These are phyloP conservation scores for Fraxinus xanthoxyloides DNA, from an alignment of 305 asterid species.

Conservation along the genomic window DNA sequence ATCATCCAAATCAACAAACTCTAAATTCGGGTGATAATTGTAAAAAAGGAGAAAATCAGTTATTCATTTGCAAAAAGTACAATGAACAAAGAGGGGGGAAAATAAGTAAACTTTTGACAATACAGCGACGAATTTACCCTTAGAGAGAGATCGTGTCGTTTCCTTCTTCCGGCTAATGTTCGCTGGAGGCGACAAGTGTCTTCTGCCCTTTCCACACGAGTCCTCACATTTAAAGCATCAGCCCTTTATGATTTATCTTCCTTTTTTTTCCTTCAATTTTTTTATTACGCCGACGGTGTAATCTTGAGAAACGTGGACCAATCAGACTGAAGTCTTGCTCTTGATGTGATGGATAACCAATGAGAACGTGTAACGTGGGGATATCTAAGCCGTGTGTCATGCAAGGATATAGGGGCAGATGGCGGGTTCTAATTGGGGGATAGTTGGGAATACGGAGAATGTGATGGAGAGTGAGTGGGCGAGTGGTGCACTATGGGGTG, in stretches of 20 bases:
- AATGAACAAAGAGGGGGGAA: background rate
- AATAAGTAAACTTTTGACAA: background rate
- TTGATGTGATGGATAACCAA: slow-evolving; percentile 36
- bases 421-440: slow-evolving; percentile 25
- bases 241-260: slow-evolving; percentile 1
- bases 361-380: slow-evolving; percentile 37
- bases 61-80: background rate
- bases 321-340: slow-evolving; percentile 11
- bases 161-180: slow-evolving; percentile 59
- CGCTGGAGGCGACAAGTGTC: slow-evolving; percentile 80
- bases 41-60: background rate
- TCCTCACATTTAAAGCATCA: slow-evolving; percentile 29
- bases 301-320: slow-evolving; percentile 48
- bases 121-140: slow-evolving; percentile 29
- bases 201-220: slow-evolving; percentile 39
- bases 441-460: slow-evolving; percentile 24
- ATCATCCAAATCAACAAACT: background rate
- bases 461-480: slow-evolving; percentile 7
- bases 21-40: background rate
- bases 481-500: slow-evolving; percentile 10
- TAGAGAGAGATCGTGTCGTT: slow-evolving; percentile 46
- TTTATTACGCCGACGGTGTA: slow-evolving; percentile 25
- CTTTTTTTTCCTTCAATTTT: background rate
- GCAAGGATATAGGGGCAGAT: slow-evolving; percentile 26
- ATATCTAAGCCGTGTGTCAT: slow-evolving; percentile 26